Percentiles rank a stretch among this genome's conserved stretches.
Conservation (phyloP, 2,329 filamentous ascomycete species). For the Colletotrichum theobromicola region DNA sequence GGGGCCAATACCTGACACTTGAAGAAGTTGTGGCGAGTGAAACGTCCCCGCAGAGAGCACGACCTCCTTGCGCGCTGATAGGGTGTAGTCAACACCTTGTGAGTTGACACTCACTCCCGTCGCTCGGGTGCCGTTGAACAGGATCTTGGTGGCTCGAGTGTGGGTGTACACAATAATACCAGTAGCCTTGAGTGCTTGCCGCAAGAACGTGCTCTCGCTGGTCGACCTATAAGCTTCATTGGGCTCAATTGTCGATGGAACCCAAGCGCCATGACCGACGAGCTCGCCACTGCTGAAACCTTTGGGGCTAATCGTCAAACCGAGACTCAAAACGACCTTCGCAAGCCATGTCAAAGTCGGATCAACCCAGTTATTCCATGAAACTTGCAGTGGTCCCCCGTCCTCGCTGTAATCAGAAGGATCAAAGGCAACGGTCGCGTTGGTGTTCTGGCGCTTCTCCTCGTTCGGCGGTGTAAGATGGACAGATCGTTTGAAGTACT, state of each 20-base stretch:
- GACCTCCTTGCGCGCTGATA: conserved; percentile 61
- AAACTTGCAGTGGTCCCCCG: conserved; percentile 30
- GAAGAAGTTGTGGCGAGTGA: conserved; percentile 75
- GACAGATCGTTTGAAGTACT: conserved; percentile 35
- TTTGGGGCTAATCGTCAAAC: conserved; percentile 32
- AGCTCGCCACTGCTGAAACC: conserved; percentile 48
- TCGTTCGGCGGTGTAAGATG: conserved; percentile 34
- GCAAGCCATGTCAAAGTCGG: conserved; percentile 27
- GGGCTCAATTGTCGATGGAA: conserved; percentile 32
- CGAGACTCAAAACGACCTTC: conserved; percentile 42
- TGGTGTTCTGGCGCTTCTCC: conserved; percentile 20
- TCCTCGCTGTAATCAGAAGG: conserved; percentile 27
- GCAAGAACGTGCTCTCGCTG: conserved; percentile 41
- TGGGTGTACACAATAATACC: conserved; percentile 43
- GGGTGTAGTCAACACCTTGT: conserved; percentile 19
- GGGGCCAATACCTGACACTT: conserved; percentile 59
- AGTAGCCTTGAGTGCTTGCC: conserved; percentile 25
- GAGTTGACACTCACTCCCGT: conserved; percentile 41
- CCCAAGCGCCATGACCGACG: conserved; percentile 35
- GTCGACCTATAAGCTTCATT: conserved; percentile 33
- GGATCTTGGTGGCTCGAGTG: conserved; percentile 48
- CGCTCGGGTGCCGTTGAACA: conserved; percentile 48
- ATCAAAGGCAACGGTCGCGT: conserved; percentile 30
- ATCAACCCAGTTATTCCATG: conserved; percentile 29
- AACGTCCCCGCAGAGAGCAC: conserved; percentile 82